A percentile compares a stretch with the other conserved stretches of the same genome.
phyloP scores from a whole-genome alignment of 352 stramenopile genomes.

The Phytophthora agathidicida region DNA sequence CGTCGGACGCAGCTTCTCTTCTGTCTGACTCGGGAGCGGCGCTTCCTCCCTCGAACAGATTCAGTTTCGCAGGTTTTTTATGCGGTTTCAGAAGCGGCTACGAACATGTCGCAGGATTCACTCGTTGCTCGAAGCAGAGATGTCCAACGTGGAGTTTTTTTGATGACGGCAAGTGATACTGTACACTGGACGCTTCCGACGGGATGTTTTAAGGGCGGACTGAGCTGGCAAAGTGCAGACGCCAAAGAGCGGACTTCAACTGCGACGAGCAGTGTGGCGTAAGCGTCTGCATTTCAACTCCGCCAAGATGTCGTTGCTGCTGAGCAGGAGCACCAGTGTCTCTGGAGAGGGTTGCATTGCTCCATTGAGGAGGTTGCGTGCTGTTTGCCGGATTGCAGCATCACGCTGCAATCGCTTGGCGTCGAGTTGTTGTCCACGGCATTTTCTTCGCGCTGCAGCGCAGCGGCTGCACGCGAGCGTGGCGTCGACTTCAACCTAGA shows the following conservation, averaged over 20 bases:
- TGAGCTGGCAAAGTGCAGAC: too few relatives aligned
- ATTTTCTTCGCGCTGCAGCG: conserved; percentile 19
- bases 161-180: conserved; percentile 22
- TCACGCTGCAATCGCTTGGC: neutral
- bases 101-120: conserved; percentile 38
- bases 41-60: conserved; percentile 24
- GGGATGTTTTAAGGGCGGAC: too few relatives aligned
- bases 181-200: conserved; percentile 3
- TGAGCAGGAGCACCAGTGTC: too few relatives aligned
- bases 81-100: conserved; percentile 5
- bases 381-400: conserved; percentile 1
- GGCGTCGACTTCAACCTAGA: conserved; percentile 5
- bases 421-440: conserved; percentile 20
- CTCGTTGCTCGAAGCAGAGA: too few relatives aligned
- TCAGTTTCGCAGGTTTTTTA: conserved; percentile 18
- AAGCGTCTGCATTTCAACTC: neutral
- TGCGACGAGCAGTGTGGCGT: conserved; percentile 5
- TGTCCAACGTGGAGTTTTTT: conserved; percentile 14
- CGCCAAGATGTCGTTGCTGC: neutral
- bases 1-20: conserved; percentile 14
- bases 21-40: conserved; percentile 19
- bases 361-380: neutral
- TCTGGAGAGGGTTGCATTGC: too few relatives aligned
- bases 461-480: conserved; percentile 13
- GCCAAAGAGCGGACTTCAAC: conserved; percentile 13